These are phyloP conservation scores for Thamnidium elegans DNA, from an alignment of 192 early-diverging fungal species.

Conservation along the genomic window DNA sequence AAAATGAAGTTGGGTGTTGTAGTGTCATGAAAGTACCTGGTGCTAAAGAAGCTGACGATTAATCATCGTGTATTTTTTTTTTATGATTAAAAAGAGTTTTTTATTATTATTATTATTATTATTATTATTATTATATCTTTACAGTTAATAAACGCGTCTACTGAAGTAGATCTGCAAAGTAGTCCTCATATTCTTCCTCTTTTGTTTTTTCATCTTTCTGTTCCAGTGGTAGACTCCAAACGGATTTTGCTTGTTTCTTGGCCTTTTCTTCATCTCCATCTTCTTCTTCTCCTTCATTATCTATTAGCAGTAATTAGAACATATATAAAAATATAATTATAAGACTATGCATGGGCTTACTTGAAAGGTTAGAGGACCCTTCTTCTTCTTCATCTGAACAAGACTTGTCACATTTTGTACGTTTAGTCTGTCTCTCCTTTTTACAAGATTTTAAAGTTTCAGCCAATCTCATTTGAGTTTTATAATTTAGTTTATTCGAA, in stretches of 20 bases:
- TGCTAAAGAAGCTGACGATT: too few relatives aligned
- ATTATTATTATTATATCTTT: too few relatives aligned
- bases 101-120: too few relatives aligned
- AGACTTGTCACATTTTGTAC: not conserved
- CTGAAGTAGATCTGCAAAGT: slow-evolving; percentile 57
- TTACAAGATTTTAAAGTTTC: not conserved
- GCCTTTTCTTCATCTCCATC: not conserved
- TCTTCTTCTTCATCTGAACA: slow-evolving; percentile 1
- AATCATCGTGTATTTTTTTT: too few relatives aligned
- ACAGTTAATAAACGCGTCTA: slow-evolving; percentile 6
- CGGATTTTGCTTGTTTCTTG: not conserved
- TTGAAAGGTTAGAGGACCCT: too few relatives aligned
- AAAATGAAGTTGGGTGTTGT: too few relatives aligned
- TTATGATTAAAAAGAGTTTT: too few relatives aligned
- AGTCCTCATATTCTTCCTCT: slow-evolving; percentile 65
- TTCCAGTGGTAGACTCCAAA: slow-evolving; percentile 31
- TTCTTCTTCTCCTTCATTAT: slow-evolving; percentile 4
- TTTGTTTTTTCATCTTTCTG: slow-evolving; percentile 33
- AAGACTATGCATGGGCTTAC: too few relatives aligned
- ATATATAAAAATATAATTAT: too few relatives aligned
- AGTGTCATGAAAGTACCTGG: too few relatives aligned
- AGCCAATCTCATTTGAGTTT: slow-evolving; percentile 49
- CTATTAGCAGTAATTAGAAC: not conserved
- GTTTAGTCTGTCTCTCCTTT: slow-evolving; percentile 5
- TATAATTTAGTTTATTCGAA: slow-evolving; percentile 72